Conservation (phyloP, 768 basidiomycete genomes). For the Lyophyllum semitale region DNA sequence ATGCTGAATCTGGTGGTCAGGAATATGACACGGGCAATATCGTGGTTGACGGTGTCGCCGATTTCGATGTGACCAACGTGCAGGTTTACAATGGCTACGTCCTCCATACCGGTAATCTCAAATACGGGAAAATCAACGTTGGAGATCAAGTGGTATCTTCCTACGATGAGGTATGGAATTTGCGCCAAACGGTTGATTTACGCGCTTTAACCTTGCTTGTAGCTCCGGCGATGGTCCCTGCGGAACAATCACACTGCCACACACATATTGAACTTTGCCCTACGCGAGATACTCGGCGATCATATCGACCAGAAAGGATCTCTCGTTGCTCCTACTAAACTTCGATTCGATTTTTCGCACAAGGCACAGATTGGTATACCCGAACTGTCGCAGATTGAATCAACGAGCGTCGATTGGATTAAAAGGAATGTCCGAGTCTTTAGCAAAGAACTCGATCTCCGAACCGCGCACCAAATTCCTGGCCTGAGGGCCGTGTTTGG, state of each 20-base stretch:
- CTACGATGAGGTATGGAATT: slow-evolving; percentile 79
- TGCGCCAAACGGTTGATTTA: neutral
- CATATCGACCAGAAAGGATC: slow-evolving; percentile 99
- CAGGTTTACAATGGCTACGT: slow-evolving; percentile 96
- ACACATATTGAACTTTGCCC: slow-evolving; percentile 92
- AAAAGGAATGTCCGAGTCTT: slow-evolving; percentile 85
- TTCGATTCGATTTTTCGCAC: slow-evolving; percentile 99
- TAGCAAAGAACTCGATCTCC: slow-evolving; percentile 82
- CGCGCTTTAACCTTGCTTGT: neutral
- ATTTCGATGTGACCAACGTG: slow-evolving; percentile 93
- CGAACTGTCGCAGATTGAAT: slow-evolving; percentile 84
- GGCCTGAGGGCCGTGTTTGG: slow-evolving; percentile 97
- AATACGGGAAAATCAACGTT: slow-evolving; percentile 81
- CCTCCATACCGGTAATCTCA: slow-evolving; percentile 86
- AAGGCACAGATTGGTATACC: slow-evolving; percentile 79
- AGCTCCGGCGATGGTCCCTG: slow-evolving; percentile 93
- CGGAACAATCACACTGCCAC: slow-evolving; percentile 99
- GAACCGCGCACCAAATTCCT: slow-evolving; percentile 82
- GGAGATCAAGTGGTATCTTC: slow-evolving; percentile 84
- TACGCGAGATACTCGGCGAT: slow-evolving; percentile 94
- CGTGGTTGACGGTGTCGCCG: slow-evolving; percentile 85
- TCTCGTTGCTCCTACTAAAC: slow-evolving; percentile 91
- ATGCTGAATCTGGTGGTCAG: slow-evolving; percentile 97
- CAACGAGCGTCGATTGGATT: slow-evolving; percentile 87
- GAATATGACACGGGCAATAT: slow-evolving; percentile 97